These are phyloP conservation scores for Halophytophthora batemanensis DNA, from an alignment of 352 stramenopile genomes.

Conservation along the genomic window DNA sequence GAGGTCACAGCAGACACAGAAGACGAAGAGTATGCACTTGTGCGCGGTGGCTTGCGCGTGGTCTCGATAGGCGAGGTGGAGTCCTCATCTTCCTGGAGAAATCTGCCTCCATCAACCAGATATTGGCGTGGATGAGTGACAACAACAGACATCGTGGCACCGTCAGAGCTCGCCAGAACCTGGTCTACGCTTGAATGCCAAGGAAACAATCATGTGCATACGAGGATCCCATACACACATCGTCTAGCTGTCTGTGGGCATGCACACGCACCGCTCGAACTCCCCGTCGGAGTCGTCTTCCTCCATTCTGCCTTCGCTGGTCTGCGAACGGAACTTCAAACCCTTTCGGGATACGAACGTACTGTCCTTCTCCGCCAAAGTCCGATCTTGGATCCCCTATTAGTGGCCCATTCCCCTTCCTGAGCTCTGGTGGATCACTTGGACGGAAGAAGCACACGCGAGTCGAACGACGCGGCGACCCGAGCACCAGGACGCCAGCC, in stretches of 20 bases:
- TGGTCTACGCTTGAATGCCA: slow-evolving; percentile 9
- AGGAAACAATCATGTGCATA: not conserved
- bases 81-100: slow-evolving; percentile 57
- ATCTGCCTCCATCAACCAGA: too few relatives aligned
- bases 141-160: slow-evolving; percentile 7
- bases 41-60: slow-evolving; percentile 7
- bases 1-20: slow-evolving; percentile 42
- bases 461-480: too few relatives aligned
- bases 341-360: slow-evolving; percentile 18
- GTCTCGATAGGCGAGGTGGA: slow-evolving; percentile 37
- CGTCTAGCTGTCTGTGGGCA: not conserved
- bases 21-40: slow-evolving; percentile 7
- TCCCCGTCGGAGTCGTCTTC: slow-evolving; percentile 55
- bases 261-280: slow-evolving; percentile 63
- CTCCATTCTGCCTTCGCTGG: slow-evolving; percentile 5
- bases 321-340: slow-evolving; percentile 4
- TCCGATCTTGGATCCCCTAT: slow-evolving; percentile 7
- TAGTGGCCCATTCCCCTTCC: slow-evolving; percentile 4
- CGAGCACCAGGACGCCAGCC: too few relatives aligned
- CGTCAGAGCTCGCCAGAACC: slow-evolving; percentile 5
- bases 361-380: slow-evolving; percentile 6
- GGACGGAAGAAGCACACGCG: not conserved
- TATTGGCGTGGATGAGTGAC: too few relatives aligned
- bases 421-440: slow-evolving; percentile 4
- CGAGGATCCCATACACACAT: not conserved